Evolutionary conservation across 768 basidiomycete genomes (phyloP), one percentile per base, ranked within the genome.

Genomic region (Terana coerulea): DNA sequence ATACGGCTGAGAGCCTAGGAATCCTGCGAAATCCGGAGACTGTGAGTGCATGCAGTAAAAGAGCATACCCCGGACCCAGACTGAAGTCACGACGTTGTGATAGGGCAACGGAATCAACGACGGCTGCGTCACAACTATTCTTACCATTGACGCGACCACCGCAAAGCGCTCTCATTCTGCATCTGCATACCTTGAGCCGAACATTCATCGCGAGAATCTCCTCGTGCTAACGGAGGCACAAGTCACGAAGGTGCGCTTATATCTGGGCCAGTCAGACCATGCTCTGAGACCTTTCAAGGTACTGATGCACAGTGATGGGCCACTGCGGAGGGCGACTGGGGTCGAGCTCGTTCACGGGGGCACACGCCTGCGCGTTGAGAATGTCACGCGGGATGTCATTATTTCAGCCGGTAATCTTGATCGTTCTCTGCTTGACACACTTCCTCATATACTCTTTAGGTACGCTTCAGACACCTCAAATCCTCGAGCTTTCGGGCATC

Each of bases 401-500:
- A 6, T 53, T 4, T 41, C 52, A 5, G 33, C 51, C 5, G 43
- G 51, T 37, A 52, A n/a, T n/a, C n/a, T n/a, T n/a, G n/a, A n/a
- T n/a, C n/a, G n/a, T n/a, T n/a, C n/a, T n/a, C n/a, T n/a, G n/a
- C n/a, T n/a, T n/a, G n/a, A n/a, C n/a, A n/a, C n/a, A n/a, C n/a
- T n/a, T n/a, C n/a, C n/a, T n/a, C n/a, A 10, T 34, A n/a, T 34
- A 34, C 17, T 34, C 10, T 10, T 10, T 22, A 62, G 50, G 50
- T 4, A 29, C 53, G 5, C 30, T 35, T 5, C 48, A 59, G 49
- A 59, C 73, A 2, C 68, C 76, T 7, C 71, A 75, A 40, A 58
- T 77, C 9, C 67, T 78, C 12, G 78, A 81, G 60, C 71, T 79
- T 1, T 82, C 80, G 10, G 82, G 52, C 0, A 76, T 83, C 50